These are phyloP conservation scores for Kodamaea neixiangensis DNA, from an alignment of 805 yeast genomes.

Conservation along the genomic window DNA sequence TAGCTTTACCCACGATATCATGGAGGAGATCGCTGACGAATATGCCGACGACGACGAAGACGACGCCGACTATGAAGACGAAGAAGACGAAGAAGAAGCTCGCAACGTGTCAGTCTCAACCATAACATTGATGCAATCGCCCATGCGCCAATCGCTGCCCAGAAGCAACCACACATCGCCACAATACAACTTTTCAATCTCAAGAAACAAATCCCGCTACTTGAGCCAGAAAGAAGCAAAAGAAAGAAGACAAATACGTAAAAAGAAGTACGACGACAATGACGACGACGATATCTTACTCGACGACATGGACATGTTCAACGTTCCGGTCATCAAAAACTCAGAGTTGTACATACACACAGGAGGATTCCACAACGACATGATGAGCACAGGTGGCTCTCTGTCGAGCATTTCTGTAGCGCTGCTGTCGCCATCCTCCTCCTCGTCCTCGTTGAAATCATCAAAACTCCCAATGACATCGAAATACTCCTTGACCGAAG, in stretches of 20 bases:
- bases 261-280: constrained; percentile 43
- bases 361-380: constrained; percentile 27
- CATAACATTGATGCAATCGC: constrained; percentile 12
- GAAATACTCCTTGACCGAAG: constrained; percentile 5
- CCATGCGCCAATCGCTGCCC: constrained; percentile 6
- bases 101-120: constrained; percentile 14
- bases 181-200: constrained; percentile 18
- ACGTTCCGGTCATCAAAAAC: constrained; percentile 43
- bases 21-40: constrained; percentile 6
- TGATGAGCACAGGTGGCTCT: constrained; percentile 16
- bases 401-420: background rate
- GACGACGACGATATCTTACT: constrained; percentile 42
- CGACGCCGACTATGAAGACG: constrained; percentile 12
- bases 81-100: constrained; percentile 8
- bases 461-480: constrained; percentile 18
- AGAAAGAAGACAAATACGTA: constrained; percentile 37
- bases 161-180: constrained; percentile 2
- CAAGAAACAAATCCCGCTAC: constrained; percentile 37
- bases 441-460: constrained; percentile 29
- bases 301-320: constrained; percentile 43
- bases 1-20: constrained; percentile 9
- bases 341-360: constrained; percentile 24
- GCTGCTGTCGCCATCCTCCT: constrained; percentile 19
- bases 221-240: constrained; percentile 38
- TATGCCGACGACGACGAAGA: constrained; percentile 10